Percentiles rank a stretch among this genome's conserved stretches.
Conservation (phyloP, 805 yeast genomes). For the Candida sphagnicola region DNA sequence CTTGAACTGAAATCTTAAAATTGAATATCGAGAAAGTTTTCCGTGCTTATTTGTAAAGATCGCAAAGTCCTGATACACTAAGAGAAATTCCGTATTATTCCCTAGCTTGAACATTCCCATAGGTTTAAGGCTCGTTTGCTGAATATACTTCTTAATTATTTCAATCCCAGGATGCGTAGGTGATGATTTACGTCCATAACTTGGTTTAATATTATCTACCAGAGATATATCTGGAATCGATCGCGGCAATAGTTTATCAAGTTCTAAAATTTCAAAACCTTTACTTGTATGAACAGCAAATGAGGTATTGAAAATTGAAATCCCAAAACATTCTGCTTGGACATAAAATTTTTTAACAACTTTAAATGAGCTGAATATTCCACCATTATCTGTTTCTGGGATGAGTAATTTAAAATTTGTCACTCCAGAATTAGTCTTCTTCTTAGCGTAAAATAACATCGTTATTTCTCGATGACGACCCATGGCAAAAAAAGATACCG, state of each 20-base stretch:
- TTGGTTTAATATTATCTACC: constrained; percentile 18
- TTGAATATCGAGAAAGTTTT: constrained; percentile 41
- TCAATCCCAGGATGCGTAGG: constrained; percentile 23
- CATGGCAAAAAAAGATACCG: constrained; percentile 54
- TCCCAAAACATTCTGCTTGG: constrained; percentile 54
- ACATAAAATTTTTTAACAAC: constrained; percentile 44
- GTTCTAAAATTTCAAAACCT: constrained; percentile 63
- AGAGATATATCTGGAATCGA: constrained; percentile 54
- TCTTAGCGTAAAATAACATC: constrained; percentile 54
- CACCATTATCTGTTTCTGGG: constrained; percentile 55
- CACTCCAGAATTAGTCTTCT: constrained; percentile 42
- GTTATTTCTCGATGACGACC: constrained; percentile 66
- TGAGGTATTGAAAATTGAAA: constrained; percentile 62
- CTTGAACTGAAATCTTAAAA: constrained; percentile 41
- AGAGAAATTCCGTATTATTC: constrained; percentile 48
- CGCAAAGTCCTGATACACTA: constrained; percentile 71
- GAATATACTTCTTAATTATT: constrained; percentile 35
- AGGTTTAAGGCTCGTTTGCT: constrained; percentile 43
- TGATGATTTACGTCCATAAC: constrained; percentile 3
- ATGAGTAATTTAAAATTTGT: constrained; percentile 55
- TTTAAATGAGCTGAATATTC: constrained; percentile 35
- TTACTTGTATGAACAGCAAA: constrained; percentile 63
- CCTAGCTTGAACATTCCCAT: constrained; percentile 61
- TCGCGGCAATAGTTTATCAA: constrained; percentile 54
- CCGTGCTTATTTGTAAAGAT: constrained; percentile 61